These are phyloP conservation scores for Volvox africanus DNA, from an alignment of 139 green algal species.

Conservation along the genomic window DNA sequence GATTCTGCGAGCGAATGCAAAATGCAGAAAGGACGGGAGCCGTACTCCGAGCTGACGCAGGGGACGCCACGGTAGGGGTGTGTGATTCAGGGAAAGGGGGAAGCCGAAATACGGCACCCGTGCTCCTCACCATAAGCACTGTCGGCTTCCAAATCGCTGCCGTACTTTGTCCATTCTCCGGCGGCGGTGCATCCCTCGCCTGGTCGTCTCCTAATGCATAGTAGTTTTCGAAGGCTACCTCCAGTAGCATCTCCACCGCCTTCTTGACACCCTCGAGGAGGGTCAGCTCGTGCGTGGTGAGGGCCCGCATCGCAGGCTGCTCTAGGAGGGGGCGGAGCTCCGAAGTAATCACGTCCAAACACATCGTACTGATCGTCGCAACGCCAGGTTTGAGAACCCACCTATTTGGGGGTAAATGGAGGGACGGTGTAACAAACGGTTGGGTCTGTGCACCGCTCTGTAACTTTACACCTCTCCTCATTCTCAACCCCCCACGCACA, in stretches of 20 bases:
- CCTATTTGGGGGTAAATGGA: not conserved
- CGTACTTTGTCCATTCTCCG: not conserved
- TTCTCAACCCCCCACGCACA: no score
- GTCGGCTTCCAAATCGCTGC: slow-evolving; percentile 15
- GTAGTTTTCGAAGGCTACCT: slow-evolving; percentile 68
- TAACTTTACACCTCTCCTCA: no score
- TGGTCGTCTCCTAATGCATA: slow-evolving; percentile 53
- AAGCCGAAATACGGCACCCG: no score
- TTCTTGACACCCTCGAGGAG: slow-evolving; percentile 57
- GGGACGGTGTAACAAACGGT: no score
- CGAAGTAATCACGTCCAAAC: slow-evolving; percentile 55
- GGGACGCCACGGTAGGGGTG: no score
- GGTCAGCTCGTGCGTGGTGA: slow-evolving; percentile 51
- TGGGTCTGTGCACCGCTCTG: no score
- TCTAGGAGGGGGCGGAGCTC: slow-evolving; percentile 54
- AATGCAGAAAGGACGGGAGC: no score
- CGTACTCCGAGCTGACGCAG: no score
- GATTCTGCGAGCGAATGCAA: no score
- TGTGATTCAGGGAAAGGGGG: no score
- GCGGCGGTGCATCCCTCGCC: not conserved
- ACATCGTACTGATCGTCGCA: slow-evolving; percentile 52
- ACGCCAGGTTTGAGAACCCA: slow-evolving; percentile 66
- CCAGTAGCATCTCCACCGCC: slow-evolving; percentile 63
- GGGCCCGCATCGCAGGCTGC: slow-evolving; percentile 26
- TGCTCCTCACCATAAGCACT: slow-evolving; percentile 2